These are phyloP conservation scores for Gloeostereum incarnatum DNA, from an alignment of 768 basidiomycete genomes.

Conservation along the genomic window DNA sequence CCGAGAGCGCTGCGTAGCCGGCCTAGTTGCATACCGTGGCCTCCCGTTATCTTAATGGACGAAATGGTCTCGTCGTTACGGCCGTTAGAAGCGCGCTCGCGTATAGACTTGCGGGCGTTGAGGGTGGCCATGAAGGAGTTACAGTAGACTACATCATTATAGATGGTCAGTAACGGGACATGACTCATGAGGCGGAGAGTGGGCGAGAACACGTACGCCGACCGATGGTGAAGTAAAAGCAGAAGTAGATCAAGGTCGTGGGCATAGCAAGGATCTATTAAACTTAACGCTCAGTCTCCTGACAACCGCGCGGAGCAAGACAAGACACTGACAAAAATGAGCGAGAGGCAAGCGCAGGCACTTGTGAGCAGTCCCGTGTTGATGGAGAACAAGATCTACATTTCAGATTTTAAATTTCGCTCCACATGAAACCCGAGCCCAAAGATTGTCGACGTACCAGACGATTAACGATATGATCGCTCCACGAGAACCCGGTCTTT, in stretches of 20 bases:
- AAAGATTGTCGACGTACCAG: too few relatives aligned
- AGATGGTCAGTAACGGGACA: too few relatives aligned
- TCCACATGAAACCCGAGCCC: too few relatives aligned
- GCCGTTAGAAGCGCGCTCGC: too few relatives aligned
- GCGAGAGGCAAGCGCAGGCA: background rate
- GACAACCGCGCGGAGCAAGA: background rate
- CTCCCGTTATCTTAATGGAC: too few relatives aligned
- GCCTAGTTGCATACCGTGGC: too few relatives aligned
- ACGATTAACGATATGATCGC: constrained; percentile 2
- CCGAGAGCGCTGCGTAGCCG: too few relatives aligned
- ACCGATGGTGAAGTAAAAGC: background rate
- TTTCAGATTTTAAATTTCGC: too few relatives aligned
- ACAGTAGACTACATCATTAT: too few relatives aligned
- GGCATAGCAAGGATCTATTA: background rate
- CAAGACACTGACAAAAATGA: background rate
- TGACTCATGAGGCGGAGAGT: too few relatives aligned
- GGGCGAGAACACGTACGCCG: too few relatives aligned
- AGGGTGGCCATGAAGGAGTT: background rate
- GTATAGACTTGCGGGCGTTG: background rate
- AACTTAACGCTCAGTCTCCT: background rate
- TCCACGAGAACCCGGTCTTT: constrained; percentile 2
- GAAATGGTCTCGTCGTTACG: too few relatives aligned
- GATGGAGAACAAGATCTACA: constrained; percentile 4
- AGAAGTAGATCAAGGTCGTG: background rate
- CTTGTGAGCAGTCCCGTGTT: constrained; percentile 2